These are phyloP conservation scores for Botrytis elliptica DNA, from an alignment of 2,329 filamentous ascomycete species.

Conservation along the genomic window DNA sequence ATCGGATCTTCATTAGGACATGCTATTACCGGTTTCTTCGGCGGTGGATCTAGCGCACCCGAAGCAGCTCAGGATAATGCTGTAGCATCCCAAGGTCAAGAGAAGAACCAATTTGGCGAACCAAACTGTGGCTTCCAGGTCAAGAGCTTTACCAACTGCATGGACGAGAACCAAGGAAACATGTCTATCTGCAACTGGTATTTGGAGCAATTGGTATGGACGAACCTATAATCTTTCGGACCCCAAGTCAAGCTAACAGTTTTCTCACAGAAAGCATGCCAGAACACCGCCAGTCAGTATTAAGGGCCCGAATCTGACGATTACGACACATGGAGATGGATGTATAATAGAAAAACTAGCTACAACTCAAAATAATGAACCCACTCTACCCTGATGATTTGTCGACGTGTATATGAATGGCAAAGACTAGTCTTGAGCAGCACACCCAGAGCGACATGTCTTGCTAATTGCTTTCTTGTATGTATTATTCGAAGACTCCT, in stretches of 20 bases:
- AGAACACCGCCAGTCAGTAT: slow-evolving; percentile 61
- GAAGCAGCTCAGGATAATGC: slow-evolving; percentile 51
- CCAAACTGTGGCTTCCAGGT: slow-evolving; percentile 77
- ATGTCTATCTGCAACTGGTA: slow-evolving; percentile 98
- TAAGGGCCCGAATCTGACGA: slow-evolving; percentile 6
- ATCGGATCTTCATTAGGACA: slow-evolving; percentile 95
- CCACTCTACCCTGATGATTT: slow-evolving; percentile 5
- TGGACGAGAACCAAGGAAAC: slow-evolving; percentile 92
- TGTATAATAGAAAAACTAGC: slow-evolving; percentile 12
- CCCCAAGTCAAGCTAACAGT: slow-evolving; percentile 35
- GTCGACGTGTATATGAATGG: not conserved
- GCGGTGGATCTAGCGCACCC: slow-evolving; percentile 64
- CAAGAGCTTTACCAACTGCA: slow-evolving; percentile 86
- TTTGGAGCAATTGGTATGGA: slow-evolving; percentile 78
- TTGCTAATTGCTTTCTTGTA: not conserved
- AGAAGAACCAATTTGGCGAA: slow-evolving; percentile 54
- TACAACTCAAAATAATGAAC: slow-evolving; percentile 8
- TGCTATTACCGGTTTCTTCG: slow-evolving; percentile 86
- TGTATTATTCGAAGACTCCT: not conserved
- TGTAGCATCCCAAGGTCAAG: slow-evolving; percentile 52
- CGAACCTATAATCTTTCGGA: slow-evolving; percentile 19
- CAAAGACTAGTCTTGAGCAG: not conserved
- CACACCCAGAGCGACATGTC: not conserved
- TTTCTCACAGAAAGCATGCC: slow-evolving; percentile 69
- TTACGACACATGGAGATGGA: not conserved